Base-by-base conservation (phyloP, 805 yeast genomes). In the Metschnikowia gelsemii region DNA sequence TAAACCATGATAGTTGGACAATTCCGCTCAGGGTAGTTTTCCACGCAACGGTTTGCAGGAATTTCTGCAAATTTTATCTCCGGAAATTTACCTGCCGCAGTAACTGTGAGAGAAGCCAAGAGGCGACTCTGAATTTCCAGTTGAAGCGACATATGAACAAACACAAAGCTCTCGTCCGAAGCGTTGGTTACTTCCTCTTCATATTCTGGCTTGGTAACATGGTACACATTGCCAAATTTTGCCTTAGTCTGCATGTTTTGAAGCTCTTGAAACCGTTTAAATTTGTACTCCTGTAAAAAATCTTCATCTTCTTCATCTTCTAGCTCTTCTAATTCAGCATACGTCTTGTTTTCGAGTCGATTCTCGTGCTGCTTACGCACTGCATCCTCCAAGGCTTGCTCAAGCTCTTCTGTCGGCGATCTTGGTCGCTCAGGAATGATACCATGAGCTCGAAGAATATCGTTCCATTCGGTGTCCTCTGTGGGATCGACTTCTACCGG, bases 391-490 rank as follows among this genome's bases (percentile, higher is more conserved):
- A 90, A 63, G 2, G 95, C 95, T 52, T 84, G 90, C 59, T 93
- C 98, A 34, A 93, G 60, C 62, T 87, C 84, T 31, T 76, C 87
- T 0, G 95, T 80, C 8, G 96, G 96, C 16, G 95, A 87, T 18
- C 90, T 89, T 20, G 95, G 88, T 54, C 84, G 82, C 57, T 86
- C 89, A 1, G 99, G 99, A 36, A 93, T 87, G 41, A 93, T 80
- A 18, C 98, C 98, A 48, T 90, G 87, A 3, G 79, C 76, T 50
- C 99, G 73, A 32, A 93, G 73, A 51, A 93, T 89, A 63, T 93
- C 99, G 60, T 93, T 93, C 99, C 99, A 93, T 63, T 93, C 99
- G 0, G 99, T 93, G 61, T 93, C 99, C 64, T 93, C 99, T 47
- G 78, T 79, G 25, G 96, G 97, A 64, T 93, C 90, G 40, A 90